Percentiles rank a stretch among this genome's conserved stretches.
Conservation (phyloP, 257 asterid genomes). For the Scutellaria galericulata region DNA sequence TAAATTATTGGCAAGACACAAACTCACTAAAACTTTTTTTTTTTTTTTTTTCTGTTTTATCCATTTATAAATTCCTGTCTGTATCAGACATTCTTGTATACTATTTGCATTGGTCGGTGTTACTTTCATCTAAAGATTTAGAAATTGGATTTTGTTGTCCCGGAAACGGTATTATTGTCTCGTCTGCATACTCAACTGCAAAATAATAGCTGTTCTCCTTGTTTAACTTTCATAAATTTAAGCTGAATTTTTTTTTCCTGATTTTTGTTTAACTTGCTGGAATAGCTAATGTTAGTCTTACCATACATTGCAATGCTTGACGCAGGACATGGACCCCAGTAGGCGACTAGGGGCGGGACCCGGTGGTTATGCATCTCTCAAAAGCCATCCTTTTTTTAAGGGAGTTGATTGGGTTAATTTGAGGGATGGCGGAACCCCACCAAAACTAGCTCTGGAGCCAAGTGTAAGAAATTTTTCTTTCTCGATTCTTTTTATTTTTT, state of each 20-base stretch:
- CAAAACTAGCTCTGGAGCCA: conserved; percentile 70
- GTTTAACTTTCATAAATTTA: no score
- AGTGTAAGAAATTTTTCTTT: conserved; percentile 50
- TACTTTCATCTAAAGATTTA: neutral
- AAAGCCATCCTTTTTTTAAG: conserved; percentile 80
- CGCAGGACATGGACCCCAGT: conserved; percentile 89
- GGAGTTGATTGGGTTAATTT: conserved; percentile 81
- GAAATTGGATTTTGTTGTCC: neutral
- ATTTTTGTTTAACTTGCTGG: no score
- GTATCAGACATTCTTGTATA: no score
- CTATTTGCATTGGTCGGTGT: neutral
- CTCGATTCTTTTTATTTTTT: neutral
- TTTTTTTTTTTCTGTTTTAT: no score
- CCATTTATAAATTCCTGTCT: neutral
- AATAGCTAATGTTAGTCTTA: no score
- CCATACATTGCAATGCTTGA: conserved; percentile 6
- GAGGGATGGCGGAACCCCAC: conserved; percentile 70
- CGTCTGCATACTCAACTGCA: neutral
- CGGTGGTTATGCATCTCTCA: conserved; percentile 77
- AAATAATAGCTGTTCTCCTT: neutral
- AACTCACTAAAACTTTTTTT: neutral
- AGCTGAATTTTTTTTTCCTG: no score
- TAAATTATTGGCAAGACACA: conserved; percentile 71
- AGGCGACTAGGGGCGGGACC: conserved; percentile 94
- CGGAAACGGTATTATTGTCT: neutral